Evolutionary conservation across 2,329 filamentous ascomycete species (phyloP).

Genomic region (Cucurbitaria berberidis): DNA sequence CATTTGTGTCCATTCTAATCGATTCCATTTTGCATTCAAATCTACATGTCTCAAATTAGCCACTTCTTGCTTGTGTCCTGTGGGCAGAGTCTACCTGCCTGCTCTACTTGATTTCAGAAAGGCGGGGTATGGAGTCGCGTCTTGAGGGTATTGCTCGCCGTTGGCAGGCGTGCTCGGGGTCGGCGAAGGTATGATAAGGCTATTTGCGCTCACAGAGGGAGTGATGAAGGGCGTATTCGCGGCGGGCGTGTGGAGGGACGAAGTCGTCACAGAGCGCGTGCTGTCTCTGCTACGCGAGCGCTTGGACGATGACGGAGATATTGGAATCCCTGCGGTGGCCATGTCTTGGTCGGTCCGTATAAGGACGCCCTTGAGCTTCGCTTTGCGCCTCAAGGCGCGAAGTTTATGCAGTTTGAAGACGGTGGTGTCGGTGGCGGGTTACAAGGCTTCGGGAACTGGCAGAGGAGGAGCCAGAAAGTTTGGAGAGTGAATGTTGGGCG

Average conservation of each 20-base stretch:
- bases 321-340: constrained; percentile 36
- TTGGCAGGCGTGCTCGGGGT: constrained; percentile 16
- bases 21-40: constrained; percentile 64
- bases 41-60: constrained; percentile 52
- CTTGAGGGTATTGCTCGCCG: constrained; percentile 17
- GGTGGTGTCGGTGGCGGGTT: constrained; percentile 15
- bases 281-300: constrained; percentile 50
- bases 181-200: constrained; percentile 37
- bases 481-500: constrained; percentile 28
- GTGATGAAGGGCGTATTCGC: constrained; percentile 32
- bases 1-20: constrained; percentile 66
- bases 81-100: constrained; percentile 54
- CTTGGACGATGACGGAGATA: constrained; percentile 48
- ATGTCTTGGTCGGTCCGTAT: constrained; percentile 32
- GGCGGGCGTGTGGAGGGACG: constrained; percentile 34
- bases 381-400: constrained; percentile 49
- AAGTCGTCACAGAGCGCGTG: constrained; percentile 36
- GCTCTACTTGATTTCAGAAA: constrained; percentile 59
- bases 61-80: background rate
- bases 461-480: constrained; percentile 24
- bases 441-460: constrained; percentile 15
- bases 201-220: constrained; percentile 40
- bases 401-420: constrained; percentile 49
- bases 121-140: constrained; percentile 52
- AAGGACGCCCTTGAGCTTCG: constrained; percentile 42